Evolutionary conservation across 1,139 yeast species (phyloP).

Genomic region (Nakaseomyces sp.): DNA sequence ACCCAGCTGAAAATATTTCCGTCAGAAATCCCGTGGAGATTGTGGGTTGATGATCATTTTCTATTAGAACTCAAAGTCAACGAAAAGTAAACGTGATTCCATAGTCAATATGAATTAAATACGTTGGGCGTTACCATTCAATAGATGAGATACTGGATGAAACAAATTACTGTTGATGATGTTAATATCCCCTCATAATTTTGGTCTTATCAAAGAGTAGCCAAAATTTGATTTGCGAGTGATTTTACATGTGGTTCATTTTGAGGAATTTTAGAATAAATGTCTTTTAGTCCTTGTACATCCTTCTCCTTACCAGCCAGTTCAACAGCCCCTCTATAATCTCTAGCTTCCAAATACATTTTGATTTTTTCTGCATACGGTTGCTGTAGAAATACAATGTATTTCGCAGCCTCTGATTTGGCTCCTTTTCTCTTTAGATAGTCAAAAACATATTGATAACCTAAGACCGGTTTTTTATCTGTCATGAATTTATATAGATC

Average conservation of each 20-base stretch:
- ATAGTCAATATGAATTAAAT: too few relatives aligned
- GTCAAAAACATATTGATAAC: slow-evolving; percentile 52
- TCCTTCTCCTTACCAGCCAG: slow-evolving; percentile 26
- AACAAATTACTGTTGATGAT: too few relatives aligned
- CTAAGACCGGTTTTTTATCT: slow-evolving; percentile 61
- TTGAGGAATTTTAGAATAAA: slow-evolving; percentile 21
- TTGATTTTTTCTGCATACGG: slow-evolving; percentile 21
- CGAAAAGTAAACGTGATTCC: too few relatives aligned
- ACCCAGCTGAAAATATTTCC: neutral
- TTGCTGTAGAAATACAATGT: slow-evolving; percentile 22
- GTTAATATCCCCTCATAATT: too few relatives aligned
- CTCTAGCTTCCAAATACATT: slow-evolving; percentile 23
- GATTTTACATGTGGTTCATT: slow-evolving; percentile 24
- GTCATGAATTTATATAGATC: slow-evolving; percentile 44
- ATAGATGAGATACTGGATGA: too few relatives aligned
- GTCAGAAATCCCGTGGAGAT: neutral
- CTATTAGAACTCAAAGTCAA: too few relatives aligned
- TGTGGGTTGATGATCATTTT: too few relatives aligned
- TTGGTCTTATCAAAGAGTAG: slow-evolving; percentile 8
- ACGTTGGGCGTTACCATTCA: too few relatives aligned
- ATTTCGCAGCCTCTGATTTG: slow-evolving; percentile 25
- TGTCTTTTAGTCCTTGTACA: slow-evolving; percentile 17
- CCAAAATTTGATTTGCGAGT: slow-evolving; percentile 18
- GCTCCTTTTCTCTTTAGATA: slow-evolving; percentile 18
- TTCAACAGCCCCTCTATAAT: slow-evolving; percentile 23